Percentiles rank a stretch among this genome's conserved stretches.
Evolutionary conservation across 495 filamentous ascomycete genomes (phyloP).

Genomic region (Hyaloscypha hepaticicola): DNA sequence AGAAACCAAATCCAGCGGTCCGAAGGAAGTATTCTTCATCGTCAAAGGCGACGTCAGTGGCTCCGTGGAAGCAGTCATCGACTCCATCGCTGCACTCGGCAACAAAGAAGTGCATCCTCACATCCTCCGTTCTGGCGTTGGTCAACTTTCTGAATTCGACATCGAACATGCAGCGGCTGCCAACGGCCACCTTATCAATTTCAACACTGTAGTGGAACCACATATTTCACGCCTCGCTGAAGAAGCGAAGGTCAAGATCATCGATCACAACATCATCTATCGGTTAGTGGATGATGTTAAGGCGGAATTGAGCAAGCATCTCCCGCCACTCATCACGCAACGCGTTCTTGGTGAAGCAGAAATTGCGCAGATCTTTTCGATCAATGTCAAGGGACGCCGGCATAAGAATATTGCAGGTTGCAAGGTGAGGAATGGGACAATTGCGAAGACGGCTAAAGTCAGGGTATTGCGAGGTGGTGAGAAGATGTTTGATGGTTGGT

Average conservation of each 20-base stretch:
- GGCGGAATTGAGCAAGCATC: conserved; percentile 60
- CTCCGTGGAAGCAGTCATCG: conserved; percentile 85
- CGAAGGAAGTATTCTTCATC: conserved; percentile 72
- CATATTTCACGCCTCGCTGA: conserved; percentile 70
- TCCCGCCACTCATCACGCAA: conserved; percentile 61
- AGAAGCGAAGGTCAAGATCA: conserved; percentile 63
- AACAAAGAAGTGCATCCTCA: conserved; percentile 78
- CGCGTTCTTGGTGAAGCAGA: conserved; percentile 87
- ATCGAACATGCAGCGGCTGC: conserved; percentile 80
- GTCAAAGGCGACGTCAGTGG: conserved; percentile 93
- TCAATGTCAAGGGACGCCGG: conserved; percentile 68
- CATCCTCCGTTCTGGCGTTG: conserved; percentile 75
- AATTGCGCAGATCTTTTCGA: conserved; percentile 76
- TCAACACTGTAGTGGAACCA: conserved; percentile 74
- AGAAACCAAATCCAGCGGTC: conserved; percentile 44
- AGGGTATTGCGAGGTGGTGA: conserved; percentile 66
- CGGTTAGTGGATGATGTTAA: conserved; percentile 81
- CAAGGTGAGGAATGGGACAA: conserved; percentile 77
- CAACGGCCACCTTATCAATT: conserved; percentile 72
- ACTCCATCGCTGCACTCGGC: conserved; percentile 69
- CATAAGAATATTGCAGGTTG: conserved; percentile 80
- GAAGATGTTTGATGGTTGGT: conserved; percentile 76
- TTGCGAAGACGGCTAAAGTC: conserved; percentile 61
- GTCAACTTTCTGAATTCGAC: conserved; percentile 80
- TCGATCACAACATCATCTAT: conserved; percentile 93